Percentiles rank a stretch among this genome's conserved stretches.
These are phyloP conservation scores for Sisymbrium irio DNA, from an alignment of 345 rosid species.

Conservation along the genomic window DNA sequence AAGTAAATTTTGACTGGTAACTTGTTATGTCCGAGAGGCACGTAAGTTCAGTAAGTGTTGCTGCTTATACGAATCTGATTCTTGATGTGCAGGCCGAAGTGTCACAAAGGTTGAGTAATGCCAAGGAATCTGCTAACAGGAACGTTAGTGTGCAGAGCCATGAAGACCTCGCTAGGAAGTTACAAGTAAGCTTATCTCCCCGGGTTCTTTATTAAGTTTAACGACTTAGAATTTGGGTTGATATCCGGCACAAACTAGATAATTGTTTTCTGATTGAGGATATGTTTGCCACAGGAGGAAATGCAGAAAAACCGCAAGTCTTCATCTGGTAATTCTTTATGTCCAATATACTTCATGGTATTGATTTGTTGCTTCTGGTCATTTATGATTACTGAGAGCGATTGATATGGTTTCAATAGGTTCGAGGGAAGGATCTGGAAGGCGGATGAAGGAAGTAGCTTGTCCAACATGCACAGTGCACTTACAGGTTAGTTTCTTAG, in stretches of 20 bases:
- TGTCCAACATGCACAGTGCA: constrained; percentile 99
- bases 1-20: neutral
- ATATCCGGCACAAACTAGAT: neutral
- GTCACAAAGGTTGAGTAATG: constrained; percentile 83
- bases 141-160: constrained; percentile 72
- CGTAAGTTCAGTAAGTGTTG: neutral
- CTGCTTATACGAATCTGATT: constrained; percentile 5
- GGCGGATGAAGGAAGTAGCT: constrained; percentile 93
- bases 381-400: neutral
- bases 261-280: constrained; percentile 11
- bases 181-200: constrained; percentile 53
- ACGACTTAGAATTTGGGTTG: neutral
- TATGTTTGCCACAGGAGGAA: constrained; percentile 76
- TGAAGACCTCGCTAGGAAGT: constrained; percentile 94
- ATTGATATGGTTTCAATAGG: constrained; percentile 39
- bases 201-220: neutral
- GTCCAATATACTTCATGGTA: neutral
- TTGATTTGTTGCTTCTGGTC: neutral
- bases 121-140: constrained; percentile 76
- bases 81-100: constrained; percentile 71
- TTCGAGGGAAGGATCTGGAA: constrained; percentile 66
- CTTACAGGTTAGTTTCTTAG: constrained; percentile 61
- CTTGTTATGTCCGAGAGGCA: neutral
- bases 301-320: constrained; percentile 85
- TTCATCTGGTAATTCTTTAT: constrained; percentile 49